These are phyloP conservation scores for Rosellinia necatrix DNA, from an alignment of 2,329 filamentous ascomycete genomes.

Conservation along the genomic window DNA sequence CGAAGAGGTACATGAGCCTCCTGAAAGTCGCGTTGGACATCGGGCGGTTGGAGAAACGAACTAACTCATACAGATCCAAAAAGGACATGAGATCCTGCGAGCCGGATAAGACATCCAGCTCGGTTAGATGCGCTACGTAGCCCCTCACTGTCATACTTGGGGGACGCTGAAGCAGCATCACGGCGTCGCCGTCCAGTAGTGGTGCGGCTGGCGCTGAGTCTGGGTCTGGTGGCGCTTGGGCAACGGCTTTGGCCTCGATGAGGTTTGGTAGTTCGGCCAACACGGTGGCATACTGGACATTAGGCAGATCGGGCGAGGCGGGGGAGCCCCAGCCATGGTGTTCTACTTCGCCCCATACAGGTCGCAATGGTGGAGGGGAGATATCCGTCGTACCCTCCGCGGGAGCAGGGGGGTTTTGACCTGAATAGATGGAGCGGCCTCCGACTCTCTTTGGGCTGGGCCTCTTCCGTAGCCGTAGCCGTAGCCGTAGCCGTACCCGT, in stretches of 20 bases:
- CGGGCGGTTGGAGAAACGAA: conserved; percentile 76
- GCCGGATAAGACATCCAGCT: conserved; percentile 63
- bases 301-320: conserved; percentile 71
- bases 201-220: conserved; percentile 46
- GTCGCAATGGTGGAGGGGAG: conserved; percentile 54
- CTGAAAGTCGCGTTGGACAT: conserved; percentile 75
- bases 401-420: conserved; percentile 45
- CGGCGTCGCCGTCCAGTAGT: conserved; percentile 67
- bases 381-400: conserved; percentile 46
- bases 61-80: conserved; percentile 77
- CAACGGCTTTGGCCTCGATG: conserved; percentile 92
- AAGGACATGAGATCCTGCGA: conserved; percentile 61
- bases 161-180: conserved; percentile 73
- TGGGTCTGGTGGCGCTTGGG: conserved; percentile 68
- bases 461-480: conserved; percentile 1
- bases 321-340: conserved; percentile 91
- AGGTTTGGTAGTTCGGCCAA: conserved; percentile 84
- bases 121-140: conserved; percentile 74
- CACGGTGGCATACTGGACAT: conserved; percentile 82
- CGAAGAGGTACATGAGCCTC: conserved; percentile 81
- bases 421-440: conserved; percentile 33
- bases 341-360: conserved; percentile 79
- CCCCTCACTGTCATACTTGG: conserved; percentile 75
- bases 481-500: conserved; percentile 14
- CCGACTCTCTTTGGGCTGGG: conserved; percentile 23